Evolutionary conservation across 1,139 yeast genomes (phyloP).

Genomic region (Geotrichum candidum): DNA sequence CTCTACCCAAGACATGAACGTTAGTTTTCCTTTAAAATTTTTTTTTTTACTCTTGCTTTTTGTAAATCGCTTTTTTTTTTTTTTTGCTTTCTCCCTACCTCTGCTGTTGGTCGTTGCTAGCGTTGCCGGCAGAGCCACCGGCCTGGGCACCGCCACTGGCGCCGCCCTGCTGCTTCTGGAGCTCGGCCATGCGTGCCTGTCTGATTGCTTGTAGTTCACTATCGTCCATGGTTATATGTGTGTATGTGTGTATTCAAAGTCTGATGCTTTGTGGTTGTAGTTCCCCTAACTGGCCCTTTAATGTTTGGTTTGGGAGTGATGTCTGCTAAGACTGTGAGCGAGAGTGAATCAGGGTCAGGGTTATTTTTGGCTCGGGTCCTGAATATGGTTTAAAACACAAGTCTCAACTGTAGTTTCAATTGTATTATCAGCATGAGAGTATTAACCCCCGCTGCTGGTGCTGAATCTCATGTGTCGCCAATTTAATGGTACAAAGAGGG

Average conservation of each 20-base stretch:
- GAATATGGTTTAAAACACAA: too few species aligned
- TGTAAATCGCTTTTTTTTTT: background rate
- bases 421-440: too few species aligned
- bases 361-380: too few species aligned
- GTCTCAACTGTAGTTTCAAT: too few species aligned
- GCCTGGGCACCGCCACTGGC: constrained; percentile 15
- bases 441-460: too few species aligned
- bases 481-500: too few species aligned
- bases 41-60: background rate
- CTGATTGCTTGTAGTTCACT: constrained; percentile 82
- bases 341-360: too few species aligned
- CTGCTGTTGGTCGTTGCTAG: constrained; percentile 16
- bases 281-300: too few species aligned
- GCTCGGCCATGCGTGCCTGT: constrained; percentile 78
- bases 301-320: too few species aligned
- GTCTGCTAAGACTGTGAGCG: too few species aligned
- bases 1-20: background rate
- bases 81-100: background rate
- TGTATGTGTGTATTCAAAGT: background rate
- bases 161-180: constrained; percentile 48
- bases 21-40: background rate
- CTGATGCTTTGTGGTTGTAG: too few species aligned
- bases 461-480: too few species aligned
- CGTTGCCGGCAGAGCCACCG: constrained; percentile 20
- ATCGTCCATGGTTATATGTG: constrained; percentile 42